Conservation (phyloP, 352 stramenopile genomes). For the Peronospora farinosa region DNA sequence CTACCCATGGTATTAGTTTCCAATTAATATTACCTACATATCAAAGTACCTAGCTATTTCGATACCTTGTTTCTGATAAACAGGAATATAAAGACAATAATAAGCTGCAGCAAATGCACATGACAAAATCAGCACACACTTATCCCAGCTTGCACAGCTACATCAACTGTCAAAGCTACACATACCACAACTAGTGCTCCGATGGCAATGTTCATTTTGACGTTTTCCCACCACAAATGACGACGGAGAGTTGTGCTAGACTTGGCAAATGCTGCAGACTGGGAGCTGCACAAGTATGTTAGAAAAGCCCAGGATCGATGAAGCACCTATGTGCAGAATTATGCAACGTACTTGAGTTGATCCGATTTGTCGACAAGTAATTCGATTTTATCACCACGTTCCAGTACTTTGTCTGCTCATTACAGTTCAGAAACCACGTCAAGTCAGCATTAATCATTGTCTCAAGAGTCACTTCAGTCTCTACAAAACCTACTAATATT, state of each 20-base stretch:
- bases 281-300: constrained; percentile 38
- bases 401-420: constrained; percentile 64
- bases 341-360: constrained; percentile 59
- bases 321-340: not conserved
- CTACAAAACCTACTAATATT: constrained; percentile 62
- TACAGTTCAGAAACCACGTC: not conserved
- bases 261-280: constrained; percentile 75
- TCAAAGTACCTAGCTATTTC: constrained; percentile 24
- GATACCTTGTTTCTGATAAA: constrained; percentile 50
- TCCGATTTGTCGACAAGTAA: constrained; percentile 83
- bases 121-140: constrained; percentile 1
- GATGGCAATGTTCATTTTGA: constrained; percentile 85
- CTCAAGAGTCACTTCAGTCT: not conserved
- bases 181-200: constrained; percentile 61
- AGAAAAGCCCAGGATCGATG: not conserved
- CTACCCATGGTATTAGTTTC: constrained; percentile 2
- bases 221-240: constrained; percentile 81
- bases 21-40: constrained; percentile 2
- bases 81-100: constrained; percentile 43
- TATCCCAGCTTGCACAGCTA: not conserved
- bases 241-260: constrained; percentile 76
- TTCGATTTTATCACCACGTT: constrained; percentile 85
- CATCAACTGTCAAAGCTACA: not conserved
- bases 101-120: constrained; percentile 24
- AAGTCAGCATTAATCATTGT: constrained; percentile 4